Evolutionary conservation across 1,284 basidiomycete species (phyloP), one percentile per base, ranked within the genome.

Genomic region (Pseudozyma hubeiensis): DNA sequence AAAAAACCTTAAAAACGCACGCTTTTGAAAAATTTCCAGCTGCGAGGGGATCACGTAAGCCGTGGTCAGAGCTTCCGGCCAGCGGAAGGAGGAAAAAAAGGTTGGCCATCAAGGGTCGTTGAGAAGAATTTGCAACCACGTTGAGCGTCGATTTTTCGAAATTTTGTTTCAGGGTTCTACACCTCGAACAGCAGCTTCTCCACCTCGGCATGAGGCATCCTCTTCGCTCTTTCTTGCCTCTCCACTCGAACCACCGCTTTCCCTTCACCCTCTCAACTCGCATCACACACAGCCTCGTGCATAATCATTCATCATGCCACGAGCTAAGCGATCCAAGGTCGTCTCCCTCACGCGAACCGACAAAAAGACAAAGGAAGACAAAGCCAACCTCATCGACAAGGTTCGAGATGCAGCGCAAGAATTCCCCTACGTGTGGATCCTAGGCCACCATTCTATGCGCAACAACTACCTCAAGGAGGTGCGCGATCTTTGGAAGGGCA

Each of bases 381-480:
- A 99, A 88, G 89, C 88, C 74, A 90, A 89, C 53, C 87, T 96
- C 77, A 90, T 97, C 82, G 89, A 89, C 75, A 90, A 93, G 86
- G 92, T 97, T 62, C 73, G 89, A 84, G 75, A 70, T 73, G 86
- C 79, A 11, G 76, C 80, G 17, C 66, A 77, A 79, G 91, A 93
- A 87, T 97, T 92, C 90, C 89, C 91, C 75, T 97, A 96, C 85
- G 91, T 93, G 85, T 99, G 94, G 93, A 85, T 98, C 34, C 97
- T 99, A 84, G 90, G 91, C 78, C 92, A 97, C 30, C 94, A 94
- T 43, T 90, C 93, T 81, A 96, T 97, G 93, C 89, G 96, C 64
- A 98, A 96, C 86, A 88, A 93, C 41, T 92, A 94, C 85, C 87
- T 99, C 46, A 94, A 98, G 87, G 94, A 93, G 69, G 93, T 98